Evolutionary conservation across 305 asterid genomes (phyloP), one percentile per base, ranked within the genome.

Genomic region (Galium porrigens): DNA sequence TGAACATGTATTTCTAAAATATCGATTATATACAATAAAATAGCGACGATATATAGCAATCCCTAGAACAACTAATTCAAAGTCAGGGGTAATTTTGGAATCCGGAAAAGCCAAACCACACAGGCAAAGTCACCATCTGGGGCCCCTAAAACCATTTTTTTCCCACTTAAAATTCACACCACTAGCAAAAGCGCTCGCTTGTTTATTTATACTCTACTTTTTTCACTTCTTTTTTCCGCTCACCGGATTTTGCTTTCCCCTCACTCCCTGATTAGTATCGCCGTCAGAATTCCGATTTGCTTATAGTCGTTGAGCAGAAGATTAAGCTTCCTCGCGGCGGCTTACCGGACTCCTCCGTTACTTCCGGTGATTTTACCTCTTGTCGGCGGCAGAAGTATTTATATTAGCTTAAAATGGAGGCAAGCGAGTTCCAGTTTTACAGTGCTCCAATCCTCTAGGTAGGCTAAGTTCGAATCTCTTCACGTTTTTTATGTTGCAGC

Each of bases 51-150:
- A n/a, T n/a, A n/a, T n/a, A n/a, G n/a, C n/a, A n/a, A n/a, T n/a
- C n/a, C n/a, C n/a, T 30, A 70, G 72, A 86, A 81, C 75, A 85
- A 84, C 85, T 80, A 76, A 84, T 77, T 81, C 83, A 75, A 80
- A 68, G 73, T 79, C 53, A 74, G 74, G 39, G 77, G 64, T 69
- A 66, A 53, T 66, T 77, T 85, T 81, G 44, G 82, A 76, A 72
- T 84, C 82, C 82, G 83, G 70, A 80, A 84, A 81, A 82, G 73
- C 67, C 79, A 61, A 36, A 36, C 70, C 70, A 66, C 70, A 37
- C 27, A 64, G 76, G 77, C 76, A 55, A 70, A 68, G 62, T 32
- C 66, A 77, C 81, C 74, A 70, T 37, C 63, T 42, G 80, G 61
- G 80, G 69, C 77, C 79, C 66, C 8, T 3, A 3, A 3, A 54